Base-by-base conservation (phyloP, 1,284 basidiomycete genomes). In the Puccinia coronata region DNA sequence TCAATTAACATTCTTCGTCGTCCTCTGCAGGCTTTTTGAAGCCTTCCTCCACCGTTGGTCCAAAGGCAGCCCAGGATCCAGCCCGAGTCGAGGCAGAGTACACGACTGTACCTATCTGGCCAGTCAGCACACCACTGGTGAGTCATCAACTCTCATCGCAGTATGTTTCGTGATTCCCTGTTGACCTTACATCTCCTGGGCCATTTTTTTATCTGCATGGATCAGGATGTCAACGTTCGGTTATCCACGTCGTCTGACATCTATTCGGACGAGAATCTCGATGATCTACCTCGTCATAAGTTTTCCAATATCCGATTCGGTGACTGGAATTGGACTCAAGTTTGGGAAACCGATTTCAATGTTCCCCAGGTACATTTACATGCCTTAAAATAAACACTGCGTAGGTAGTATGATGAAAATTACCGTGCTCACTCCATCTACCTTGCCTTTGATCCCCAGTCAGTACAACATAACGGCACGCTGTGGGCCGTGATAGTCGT, bases 401-500 rank as follows among this genome's bases (percentile, higher is more conserved):
- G n/a, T n/a, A n/a, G n/a, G n/a, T n/a, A n/a, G n/a, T n/a, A n/a
- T n/a, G n/a, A n/a, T n/a, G n/a, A n/a, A n/a, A n/a, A n/a, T n/a
- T n/a, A n/a, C n/a, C 39, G 28, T 20, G 18, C 20, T 65, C 16
- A 41, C 16, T 34, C 39, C 31, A 47, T 28, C 51, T 73, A 28
- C 34, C 3, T n/a, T 55, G 43, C 28, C n/a, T 55, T 61, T 39
- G 74, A 34, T 34, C 25, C 65, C 41, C 73, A 95, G 92, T 89
- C 88, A 65, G 95, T 96, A 6, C 88, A 92, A 84, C 88, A 89
- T 82, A 97, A 97, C 85, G 88, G 84, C 0, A 92, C 91, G 8
- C 86, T 94, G 73, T 97, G 92, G 91, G 92, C 93, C 12, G 94
- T 98, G 84, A 88, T 97, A 14, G 92, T 93, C 84, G 88, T 98